phyloP scores from a whole-genome alignment of 305 asterid genomes.

The Euphrasia arctica region DNA sequence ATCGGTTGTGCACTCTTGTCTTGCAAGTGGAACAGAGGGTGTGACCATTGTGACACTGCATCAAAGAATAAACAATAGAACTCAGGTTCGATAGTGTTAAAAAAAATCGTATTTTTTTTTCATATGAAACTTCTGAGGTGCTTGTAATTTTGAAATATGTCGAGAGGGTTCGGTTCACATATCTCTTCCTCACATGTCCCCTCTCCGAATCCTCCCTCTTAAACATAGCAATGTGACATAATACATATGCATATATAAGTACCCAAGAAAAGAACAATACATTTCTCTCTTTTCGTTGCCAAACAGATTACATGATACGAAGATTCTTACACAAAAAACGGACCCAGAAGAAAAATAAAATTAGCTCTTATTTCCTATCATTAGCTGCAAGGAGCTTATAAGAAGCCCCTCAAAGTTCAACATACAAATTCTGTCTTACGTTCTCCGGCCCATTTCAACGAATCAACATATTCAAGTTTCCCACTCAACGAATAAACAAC shows the following conservation, averaged over 20 bases:
- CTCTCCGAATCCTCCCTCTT: no score
- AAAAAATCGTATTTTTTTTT: no score
- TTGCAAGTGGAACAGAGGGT: slow-evolving; percentile 9
- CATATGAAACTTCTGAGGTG: background rate
- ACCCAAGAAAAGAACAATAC: background rate
- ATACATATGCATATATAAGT: no score
- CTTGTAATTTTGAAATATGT: background rate
- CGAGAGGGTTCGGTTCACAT: no score
- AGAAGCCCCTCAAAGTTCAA: background rate
- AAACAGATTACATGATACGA: background rate
- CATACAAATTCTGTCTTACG: background rate
- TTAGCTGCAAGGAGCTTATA: background rate
- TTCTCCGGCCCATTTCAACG: background rate
- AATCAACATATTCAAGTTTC: slow-evolving; percentile 7
- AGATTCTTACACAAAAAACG: no score
- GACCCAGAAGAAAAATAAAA: background rate
- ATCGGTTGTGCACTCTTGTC: slow-evolving; percentile 7
- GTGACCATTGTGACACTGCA: slow-evolving; percentile 12
- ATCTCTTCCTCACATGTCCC: no score
- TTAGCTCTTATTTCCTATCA: background rate
- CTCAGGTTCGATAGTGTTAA: no score
- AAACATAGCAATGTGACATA: no score
- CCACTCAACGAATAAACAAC: background rate
- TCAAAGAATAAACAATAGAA: background rate
- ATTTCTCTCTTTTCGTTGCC: background rate